Evolutionary conservation across 495 filamentous ascomycete species (phyloP).

Genomic region (Tuber umbilicatum): DNA sequence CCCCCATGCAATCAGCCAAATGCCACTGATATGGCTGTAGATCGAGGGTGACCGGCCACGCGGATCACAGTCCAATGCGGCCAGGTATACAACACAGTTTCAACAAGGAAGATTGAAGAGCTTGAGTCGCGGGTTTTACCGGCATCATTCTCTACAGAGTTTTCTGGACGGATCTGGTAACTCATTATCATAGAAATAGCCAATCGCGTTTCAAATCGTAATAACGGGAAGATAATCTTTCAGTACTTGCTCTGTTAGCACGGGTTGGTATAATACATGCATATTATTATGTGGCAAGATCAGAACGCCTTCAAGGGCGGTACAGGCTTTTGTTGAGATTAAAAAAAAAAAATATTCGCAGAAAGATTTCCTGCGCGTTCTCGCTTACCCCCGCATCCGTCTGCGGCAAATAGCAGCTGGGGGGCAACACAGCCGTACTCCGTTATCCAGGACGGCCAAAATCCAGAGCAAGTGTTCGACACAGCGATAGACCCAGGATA

Average conservation of each 20-base stretch:
- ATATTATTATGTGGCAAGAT: slow-evolving; percentile 25
- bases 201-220: slow-evolving; percentile 1
- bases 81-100: neutral
- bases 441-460: neutral
- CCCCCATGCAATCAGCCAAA: neutral
- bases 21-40: neutral
- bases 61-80: neutral
- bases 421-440: neutral
- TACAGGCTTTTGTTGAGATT: slow-evolving; percentile 25
- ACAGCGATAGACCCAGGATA: neutral
- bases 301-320: slow-evolving; percentile 29
- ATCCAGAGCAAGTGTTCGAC: neutral
- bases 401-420: slow-evolving; percentile 4
- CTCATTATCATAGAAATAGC: neutral
- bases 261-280: slow-evolving; percentile 19
- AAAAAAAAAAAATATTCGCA: slow-evolving; percentile 16
- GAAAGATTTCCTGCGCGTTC: slow-evolving; percentile 7
- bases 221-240: slow-evolving; percentile 3
- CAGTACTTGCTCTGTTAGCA: slow-evolving; percentile 18
- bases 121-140: slow-evolving; percentile 4
- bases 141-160: neutral
- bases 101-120: neutral
- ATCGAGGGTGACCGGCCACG: neutral
- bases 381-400: slow-evolving; percentile 24
- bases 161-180: neutral